Conservation (phyloP, 257 asterid genomes). For the Solanum acaule region DNA sequence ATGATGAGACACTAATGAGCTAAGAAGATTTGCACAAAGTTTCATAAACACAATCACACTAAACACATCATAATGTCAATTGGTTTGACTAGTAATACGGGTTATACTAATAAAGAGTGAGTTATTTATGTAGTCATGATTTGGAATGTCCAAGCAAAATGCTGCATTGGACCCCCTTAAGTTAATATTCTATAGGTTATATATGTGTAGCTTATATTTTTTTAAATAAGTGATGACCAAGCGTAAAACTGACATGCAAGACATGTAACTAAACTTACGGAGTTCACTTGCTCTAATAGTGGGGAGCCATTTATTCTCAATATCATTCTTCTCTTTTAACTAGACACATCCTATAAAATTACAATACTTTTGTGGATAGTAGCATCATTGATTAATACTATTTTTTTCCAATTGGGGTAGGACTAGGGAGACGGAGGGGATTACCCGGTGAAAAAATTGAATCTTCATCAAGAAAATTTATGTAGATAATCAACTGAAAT, state of each 20-base stretch:
- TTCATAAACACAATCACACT: background rate
- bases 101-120: background rate
- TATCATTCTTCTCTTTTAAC: no score
- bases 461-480: background rate
- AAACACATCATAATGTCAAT: background rate
- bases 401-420: background rate
- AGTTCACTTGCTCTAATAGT: background rate
- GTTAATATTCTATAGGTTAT: background rate
- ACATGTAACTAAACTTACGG: background rate
- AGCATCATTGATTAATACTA: background rate
- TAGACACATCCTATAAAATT: background rate
- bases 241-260: background rate
- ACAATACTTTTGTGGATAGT: background rate
- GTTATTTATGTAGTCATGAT: background rate
- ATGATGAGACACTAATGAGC: background rate
- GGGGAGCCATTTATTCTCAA: constrained; percentile 2
- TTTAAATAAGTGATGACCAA: background rate
- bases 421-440: background rate
- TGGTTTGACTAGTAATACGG: background rate
- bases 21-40: background rate
- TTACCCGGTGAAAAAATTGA: no score
- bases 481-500: no score
- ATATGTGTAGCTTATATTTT: background rate
- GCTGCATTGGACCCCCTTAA: background rate
- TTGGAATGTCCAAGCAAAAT: background rate